A percentile compares a stretch with the other conserved stretches of the same genome.
These are phyloP conservation scores for Trichosanthes truncata DNA, from an alignment of 306 rosid genomes.

Conservation along the genomic window DNA sequence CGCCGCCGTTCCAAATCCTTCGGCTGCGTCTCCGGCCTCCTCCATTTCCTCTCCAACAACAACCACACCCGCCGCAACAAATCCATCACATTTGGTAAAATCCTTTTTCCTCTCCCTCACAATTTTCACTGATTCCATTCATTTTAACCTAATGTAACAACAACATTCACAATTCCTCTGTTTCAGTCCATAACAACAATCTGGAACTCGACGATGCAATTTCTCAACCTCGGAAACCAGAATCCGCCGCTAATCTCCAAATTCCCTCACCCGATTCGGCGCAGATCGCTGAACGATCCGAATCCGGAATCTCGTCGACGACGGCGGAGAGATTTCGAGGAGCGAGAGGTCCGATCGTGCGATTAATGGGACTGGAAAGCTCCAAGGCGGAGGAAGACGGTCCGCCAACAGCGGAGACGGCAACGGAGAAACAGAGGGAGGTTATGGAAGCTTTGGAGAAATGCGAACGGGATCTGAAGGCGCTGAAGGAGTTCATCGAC, in stretches of 20 bases:
- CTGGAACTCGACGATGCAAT: background rate
- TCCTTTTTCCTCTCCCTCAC: background rate
- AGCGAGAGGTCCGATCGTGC: conserved; percentile 1
- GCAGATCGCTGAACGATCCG: background rate
- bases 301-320: background rate
- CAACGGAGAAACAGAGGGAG: background rate
- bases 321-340: background rate
- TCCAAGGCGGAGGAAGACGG: background rate
- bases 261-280: background rate
- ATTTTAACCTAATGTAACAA: background rate
- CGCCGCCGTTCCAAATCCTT: background rate
- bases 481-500: background rate
- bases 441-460: conserved; percentile 3
- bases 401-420: background rate
- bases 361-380: conserved; percentile 1
- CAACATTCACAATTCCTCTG: background rate
- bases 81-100: conserved; percentile 1
- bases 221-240: background rate
- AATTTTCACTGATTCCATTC: background rate
- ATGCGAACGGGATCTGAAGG: background rate
- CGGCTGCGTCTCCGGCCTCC: background rate
- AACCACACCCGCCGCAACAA: background rate
- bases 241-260: background rate
- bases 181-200: background rate
- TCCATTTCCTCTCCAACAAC: background rate